Evolutionary conservation across 179 eudicot genomes (phyloP), one percentile per base, ranked within the genome.

Genomic region (Silene coronaria): DNA sequence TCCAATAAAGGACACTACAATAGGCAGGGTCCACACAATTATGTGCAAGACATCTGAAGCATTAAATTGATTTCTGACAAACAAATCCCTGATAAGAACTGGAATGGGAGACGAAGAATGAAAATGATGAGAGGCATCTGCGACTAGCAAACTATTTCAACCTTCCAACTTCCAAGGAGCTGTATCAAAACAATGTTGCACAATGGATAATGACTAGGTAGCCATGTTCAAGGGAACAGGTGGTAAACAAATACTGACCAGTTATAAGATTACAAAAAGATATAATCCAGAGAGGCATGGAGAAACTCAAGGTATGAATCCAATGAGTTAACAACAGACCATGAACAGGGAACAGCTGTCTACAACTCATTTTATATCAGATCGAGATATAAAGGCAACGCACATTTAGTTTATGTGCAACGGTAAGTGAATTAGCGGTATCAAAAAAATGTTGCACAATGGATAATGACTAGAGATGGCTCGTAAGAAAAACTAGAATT

Each of bases 11-110:
- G 70, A 34, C 48, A n/a, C 28, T 64, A 30, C 36, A 4, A 45
- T 12, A 62, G 45, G 42, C 69, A 28, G 6, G 22, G 70, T 34
- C 24, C 70, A 22, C 24, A 66, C 14, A 17, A 66, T 36, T 32
- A 66, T 34, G 23, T 34, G 70, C 70, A 66, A 32, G 46, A 66
- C 67, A 30, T 32, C 23, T 34, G 7, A 66, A 66, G 68, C 30
- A 5, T 13, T 10, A 62, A 14, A 12, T 36, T 6, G 14, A 16
- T 28, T 28, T 62, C 17, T 5, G 2, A 60, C 27, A 21, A 60
- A 14, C 5, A 28, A 5, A 64, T 6, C 67, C 34, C 17, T 64
- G 34, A 28, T 28, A 58, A 14, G 62, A n/a, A 22, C 11, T 19
- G 10, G 62, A 58, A n/a, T 58, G 62, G 62, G 23, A 58, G 2